phyloP scores from a whole-genome alignment of 1,139 yeast genomes.

The Geotrichum australiense region DNA sequence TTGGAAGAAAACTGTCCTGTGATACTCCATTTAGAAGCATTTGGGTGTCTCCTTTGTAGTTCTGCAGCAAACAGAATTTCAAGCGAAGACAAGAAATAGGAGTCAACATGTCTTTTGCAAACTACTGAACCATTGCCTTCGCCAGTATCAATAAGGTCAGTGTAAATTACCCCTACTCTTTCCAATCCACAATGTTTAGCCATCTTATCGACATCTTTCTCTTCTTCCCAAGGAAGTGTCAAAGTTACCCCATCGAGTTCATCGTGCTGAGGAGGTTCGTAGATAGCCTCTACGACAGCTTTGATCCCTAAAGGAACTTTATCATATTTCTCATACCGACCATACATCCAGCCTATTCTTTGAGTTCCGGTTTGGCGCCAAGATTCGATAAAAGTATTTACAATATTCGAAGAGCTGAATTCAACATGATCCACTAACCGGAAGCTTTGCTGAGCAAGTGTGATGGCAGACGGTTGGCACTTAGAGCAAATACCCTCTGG shows the following conservation, averaged over 20 bases:
- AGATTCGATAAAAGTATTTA: conserved; percentile 76
- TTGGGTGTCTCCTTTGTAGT: conserved; percentile 64
- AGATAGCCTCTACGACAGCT: conserved; percentile 88
- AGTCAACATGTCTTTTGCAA: conserved; percentile 87
- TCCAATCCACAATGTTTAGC: conserved; percentile 57
- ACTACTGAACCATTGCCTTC: conserved; percentile 79
- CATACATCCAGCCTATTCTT: conserved; percentile 79
- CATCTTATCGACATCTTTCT: conserved; percentile 41
- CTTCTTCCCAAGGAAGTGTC: conserved; percentile 51
- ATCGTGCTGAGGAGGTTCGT: conserved; percentile 86
- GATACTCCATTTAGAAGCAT: conserved; percentile 56
- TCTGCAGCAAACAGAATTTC: conserved; percentile 84
- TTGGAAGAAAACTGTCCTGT: conserved; percentile 74
- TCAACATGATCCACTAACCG: conserved; percentile 98
- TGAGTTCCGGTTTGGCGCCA: conserved; percentile 91
- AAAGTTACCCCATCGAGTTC: conserved; percentile 80
- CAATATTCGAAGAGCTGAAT: conserved; percentile 63
- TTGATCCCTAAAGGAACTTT: conserved; percentile 88
- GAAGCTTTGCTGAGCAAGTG: conserved; percentile 81
- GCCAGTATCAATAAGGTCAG: conserved; percentile 87
- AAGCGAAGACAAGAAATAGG: conserved; percentile 78
- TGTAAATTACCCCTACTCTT: conserved; percentile 78
- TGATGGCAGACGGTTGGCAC: conserved; percentile 94
- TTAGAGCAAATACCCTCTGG: conserved; percentile 94
- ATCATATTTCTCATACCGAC: conserved; percentile 69